Evolutionary conservation across 1,284 basidiomycete genomes (phyloP).

Genomic region (Pyrrhoderma lamaoense): DNA sequence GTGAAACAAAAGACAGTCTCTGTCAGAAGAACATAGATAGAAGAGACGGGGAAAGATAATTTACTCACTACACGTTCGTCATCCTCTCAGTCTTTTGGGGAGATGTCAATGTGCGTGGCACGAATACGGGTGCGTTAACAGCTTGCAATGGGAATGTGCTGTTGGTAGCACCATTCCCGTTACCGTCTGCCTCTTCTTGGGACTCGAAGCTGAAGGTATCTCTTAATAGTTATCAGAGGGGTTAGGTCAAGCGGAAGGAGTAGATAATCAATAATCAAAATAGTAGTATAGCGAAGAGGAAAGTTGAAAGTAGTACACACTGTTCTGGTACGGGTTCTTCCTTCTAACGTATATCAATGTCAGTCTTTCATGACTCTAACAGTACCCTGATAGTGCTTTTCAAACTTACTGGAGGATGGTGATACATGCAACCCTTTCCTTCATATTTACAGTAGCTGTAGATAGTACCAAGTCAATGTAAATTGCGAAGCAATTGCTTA

Average conservation of each 20-base stretch:
- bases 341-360: neutral
- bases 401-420: slow-evolving; percentile 64
- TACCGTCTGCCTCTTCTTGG: slow-evolving; percentile 1
- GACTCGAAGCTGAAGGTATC: neutral
- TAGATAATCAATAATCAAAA: neutral
- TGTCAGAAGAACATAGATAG: neutral
- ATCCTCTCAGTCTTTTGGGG: slow-evolving; percentile 20
- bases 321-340: neutral
- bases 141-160: slow-evolving; percentile 38
- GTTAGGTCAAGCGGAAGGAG: neutral
- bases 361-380: neutral
- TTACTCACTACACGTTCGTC: too few species aligned
- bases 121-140: slow-evolving; percentile 78
- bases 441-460: slow-evolving; percentile 80
- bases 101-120: slow-evolving; percentile 48
- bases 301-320: too few species aligned
- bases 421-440: slow-evolving; percentile 79
- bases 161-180: slow-evolving; percentile 17
- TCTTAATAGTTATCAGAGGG: neutral
- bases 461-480: too few species aligned
- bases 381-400: neutral
- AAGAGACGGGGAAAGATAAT: neutral
- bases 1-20: neutral
- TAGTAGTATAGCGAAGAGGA: too few species aligned
- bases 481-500: too few species aligned